Evolutionary conservation across 1,284 basidiomycete genomes (phyloP).

Genomic region (Boletus sp.): DNA sequence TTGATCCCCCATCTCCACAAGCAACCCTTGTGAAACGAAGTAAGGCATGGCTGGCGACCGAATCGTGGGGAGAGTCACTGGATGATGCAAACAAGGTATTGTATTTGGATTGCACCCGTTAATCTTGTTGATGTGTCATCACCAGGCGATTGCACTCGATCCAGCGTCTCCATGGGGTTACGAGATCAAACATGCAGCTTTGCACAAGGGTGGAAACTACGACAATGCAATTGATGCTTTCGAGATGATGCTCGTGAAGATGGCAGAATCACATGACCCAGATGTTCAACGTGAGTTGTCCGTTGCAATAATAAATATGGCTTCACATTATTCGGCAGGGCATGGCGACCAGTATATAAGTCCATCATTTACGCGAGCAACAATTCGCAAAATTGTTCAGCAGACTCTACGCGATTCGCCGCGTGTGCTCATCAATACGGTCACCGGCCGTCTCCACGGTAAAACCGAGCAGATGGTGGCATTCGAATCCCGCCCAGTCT

Average conservation of each 20-base stretch:
- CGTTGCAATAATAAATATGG: too few species aligned
- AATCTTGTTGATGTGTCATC: background rate
- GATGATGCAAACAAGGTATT: background rate
- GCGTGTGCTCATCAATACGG: too few species aligned
- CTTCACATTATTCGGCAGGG: too few species aligned
- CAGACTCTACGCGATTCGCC: too few species aligned
- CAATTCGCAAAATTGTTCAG: too few species aligned
- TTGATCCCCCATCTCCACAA: background rate
- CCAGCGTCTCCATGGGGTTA: background rate
- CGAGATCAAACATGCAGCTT: background rate
- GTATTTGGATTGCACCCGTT: background rate
- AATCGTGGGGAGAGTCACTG: background rate
- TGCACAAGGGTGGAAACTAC: background rate
- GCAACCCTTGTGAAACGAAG: background rate
- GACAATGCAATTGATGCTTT: background rate
- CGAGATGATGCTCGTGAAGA: slow-evolving; percentile 1
- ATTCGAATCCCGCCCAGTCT: too few species aligned
- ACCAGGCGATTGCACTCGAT: background rate
- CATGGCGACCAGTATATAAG: too few species aligned
- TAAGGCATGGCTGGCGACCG: background rate
- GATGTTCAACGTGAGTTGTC: background rate
- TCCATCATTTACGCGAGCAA: too few species aligned
- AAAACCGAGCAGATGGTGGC: too few species aligned
- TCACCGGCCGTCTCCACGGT: too few species aligned
- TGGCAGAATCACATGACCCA: background rate